Conservation (phyloP, 306 rosid genomes). For the Prunus davidiana region DNA sequence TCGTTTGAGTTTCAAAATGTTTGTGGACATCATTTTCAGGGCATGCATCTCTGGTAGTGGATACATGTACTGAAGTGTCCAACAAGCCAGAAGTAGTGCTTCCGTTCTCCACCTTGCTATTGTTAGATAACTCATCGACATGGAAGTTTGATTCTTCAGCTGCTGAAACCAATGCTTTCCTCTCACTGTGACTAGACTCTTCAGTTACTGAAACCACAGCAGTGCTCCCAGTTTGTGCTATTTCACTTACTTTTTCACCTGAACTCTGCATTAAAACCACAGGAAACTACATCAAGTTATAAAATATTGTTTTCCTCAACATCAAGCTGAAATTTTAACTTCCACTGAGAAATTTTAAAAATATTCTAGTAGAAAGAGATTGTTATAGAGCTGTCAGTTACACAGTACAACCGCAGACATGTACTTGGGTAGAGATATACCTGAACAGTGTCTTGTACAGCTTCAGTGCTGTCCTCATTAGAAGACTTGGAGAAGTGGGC, state of each 20-base stretch:
- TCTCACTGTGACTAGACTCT: slow-evolving; percentile 15
- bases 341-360: background rate
- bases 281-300: slow-evolving; percentile 15
- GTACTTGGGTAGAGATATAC: slow-evolving; percentile 29
- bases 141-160: slow-evolving; percentile 28
- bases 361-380: background rate
- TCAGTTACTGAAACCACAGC: slow-evolving; percentile 14
- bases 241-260: slow-evolving; percentile 17
- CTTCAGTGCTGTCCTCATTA: slow-evolving; percentile 23
- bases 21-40: slow-evolving; percentile 12
- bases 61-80: slow-evolving; percentile 31
- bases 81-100: slow-evolving; percentile 26
- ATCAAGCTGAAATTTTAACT: background rate
- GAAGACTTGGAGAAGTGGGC: slow-evolving; percentile 15
- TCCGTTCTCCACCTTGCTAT: slow-evolving; percentile 34
- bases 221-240: background rate
- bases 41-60: slow-evolving; percentile 33
- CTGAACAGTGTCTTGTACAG: slow-evolving; percentile 36
- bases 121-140: slow-evolving; percentile 18
- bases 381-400: background rate
- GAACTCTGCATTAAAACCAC: slow-evolving; percentile 39
- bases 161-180: slow-evolving; percentile 24
- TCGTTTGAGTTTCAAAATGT: slow-evolving; percentile 19
- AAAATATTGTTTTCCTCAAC: background rate
- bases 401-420: background rate